Evolutionary conservation across 257 asterid species (phyloP).

Genomic region (Craterostigma plantagineum): DNA sequence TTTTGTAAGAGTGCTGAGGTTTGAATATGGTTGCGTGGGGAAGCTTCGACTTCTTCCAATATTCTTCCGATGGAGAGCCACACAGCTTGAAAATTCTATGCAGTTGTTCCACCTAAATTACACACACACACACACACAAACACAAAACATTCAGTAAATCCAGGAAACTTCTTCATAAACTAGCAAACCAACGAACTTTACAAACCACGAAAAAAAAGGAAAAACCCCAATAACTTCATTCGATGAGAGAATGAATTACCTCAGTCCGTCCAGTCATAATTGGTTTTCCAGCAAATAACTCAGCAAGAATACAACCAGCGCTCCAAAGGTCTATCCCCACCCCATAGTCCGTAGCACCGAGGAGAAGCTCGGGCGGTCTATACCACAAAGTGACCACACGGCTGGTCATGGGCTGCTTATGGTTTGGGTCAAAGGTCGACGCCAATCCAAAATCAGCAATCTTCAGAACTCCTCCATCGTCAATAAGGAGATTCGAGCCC

Average conservation of each 20-base stretch:
- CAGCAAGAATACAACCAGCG: slow-evolving; percentile 91
- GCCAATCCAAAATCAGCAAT: slow-evolving; percentile 96
- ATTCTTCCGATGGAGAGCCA: slow-evolving; percentile 88
- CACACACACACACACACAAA: too few relatives aligned
- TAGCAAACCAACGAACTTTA: neutral
- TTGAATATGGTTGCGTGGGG: slow-evolving; percentile 85
- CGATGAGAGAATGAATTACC: too few relatives aligned
- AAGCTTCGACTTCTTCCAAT: slow-evolving; percentile 82
- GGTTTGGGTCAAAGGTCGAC: slow-evolving; percentile 55
- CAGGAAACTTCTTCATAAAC: too few relatives aligned
- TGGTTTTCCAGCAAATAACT: slow-evolving; percentile 85
- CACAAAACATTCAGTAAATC: neutral
- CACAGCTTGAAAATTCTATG: slow-evolving; percentile 83
- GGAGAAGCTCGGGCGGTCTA: slow-evolving; percentile 87
- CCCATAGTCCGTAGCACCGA: slow-evolving; percentile 80
- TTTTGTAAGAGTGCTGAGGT: slow-evolving; percentile 72
- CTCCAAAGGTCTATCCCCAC: slow-evolving; percentile 89
- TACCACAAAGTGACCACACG: slow-evolving; percentile 95
- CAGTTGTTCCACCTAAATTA: slow-evolving; percentile 60
- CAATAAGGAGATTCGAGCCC: slow-evolving; percentile 86
- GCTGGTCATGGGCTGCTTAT: slow-evolving; percentile 81
- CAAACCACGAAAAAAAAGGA: neutral
- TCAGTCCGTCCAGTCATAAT: slow-evolving; percentile 96
- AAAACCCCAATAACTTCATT: neutral
- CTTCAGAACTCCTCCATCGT: slow-evolving; percentile 59